A percentile compares a stretch with the other conserved stretches of the same genome.
Evolutionary conservation across 371 early-diverging fungal species (phyloP).

Genomic region (Syncephalastrum sp.): DNA sequence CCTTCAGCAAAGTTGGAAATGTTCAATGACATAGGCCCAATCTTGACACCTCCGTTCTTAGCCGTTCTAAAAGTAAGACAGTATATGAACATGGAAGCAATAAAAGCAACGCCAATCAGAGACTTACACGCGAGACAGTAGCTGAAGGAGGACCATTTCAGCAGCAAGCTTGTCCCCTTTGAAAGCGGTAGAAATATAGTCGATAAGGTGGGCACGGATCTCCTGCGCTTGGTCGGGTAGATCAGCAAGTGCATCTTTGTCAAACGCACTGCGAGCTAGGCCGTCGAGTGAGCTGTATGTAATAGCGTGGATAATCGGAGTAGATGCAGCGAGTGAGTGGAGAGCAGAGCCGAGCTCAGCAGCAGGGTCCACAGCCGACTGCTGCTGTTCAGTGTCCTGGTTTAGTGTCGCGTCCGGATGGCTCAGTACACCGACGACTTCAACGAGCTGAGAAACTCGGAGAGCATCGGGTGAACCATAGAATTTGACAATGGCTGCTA

Average conservation of each 20-base stretch:
- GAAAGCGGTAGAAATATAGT: slow-evolving; percentile 52
- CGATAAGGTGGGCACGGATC: slow-evolving; percentile 44
- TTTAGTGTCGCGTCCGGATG: slow-evolving; percentile 6
- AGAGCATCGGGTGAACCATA: slow-evolving; percentile 40
- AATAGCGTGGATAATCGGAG: slow-evolving; percentile 46
- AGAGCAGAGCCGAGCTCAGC: slow-evolving; percentile 22
- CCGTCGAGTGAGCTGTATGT: slow-evolving; percentile 24
- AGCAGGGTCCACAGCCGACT: background rate
- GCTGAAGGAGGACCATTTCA: slow-evolving; percentile 58
- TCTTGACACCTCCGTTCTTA: slow-evolving; percentile 37
- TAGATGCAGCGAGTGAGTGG: slow-evolving; percentile 12
- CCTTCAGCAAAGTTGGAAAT: slow-evolving; percentile 35
- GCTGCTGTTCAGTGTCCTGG: background rate
- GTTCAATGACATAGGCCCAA: slow-evolving; percentile 50
- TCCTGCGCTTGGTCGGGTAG: slow-evolving; percentile 23
- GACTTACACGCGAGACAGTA: slow-evolving; percentile 59
- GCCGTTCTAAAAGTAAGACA: slow-evolving; percentile 24
- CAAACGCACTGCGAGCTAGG: slow-evolving; percentile 3
- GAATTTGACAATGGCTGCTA: slow-evolving; percentile 54
- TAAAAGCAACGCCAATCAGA: background rate
- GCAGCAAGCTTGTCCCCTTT: slow-evolving; percentile 56
- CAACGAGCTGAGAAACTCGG: slow-evolving; percentile 57
- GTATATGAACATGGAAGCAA: slow-evolving; percentile 4
- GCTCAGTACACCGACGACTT: slow-evolving; percentile 57
- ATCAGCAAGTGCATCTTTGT: slow-evolving; percentile 7